These are phyloP conservation scores for Wakefieldia striispora DNA, from an alignment of 768 basidiomycete species.

Conservation along the genomic window DNA sequence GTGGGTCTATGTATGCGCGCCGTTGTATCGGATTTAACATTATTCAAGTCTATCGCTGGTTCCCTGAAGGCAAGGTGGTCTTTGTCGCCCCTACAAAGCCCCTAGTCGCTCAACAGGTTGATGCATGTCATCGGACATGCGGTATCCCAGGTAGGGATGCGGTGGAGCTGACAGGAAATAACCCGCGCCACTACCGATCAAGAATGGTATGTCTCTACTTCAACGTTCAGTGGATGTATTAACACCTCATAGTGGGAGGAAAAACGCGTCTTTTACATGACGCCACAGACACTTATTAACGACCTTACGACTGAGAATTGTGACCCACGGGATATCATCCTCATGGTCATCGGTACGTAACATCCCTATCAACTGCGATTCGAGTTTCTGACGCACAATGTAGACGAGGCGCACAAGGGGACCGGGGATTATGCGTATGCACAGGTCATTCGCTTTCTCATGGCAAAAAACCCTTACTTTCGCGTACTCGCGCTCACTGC, in stretches of 20 bases:
- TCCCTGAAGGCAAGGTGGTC: constrained; percentile 85
- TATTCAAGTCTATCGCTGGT: constrained; percentile 81
- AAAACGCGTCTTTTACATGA: constrained; percentile 92
- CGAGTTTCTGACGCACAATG: constrained; percentile 2
- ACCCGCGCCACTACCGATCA: constrained; percentile 49
- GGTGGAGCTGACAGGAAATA: constrained; percentile 82
- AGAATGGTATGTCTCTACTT: constrained; percentile 50
- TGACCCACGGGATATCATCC: constrained; percentile 76
- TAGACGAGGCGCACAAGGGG: constrained; percentile 94
- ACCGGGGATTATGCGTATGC: constrained; percentile 93
- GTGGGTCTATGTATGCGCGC: constrained; percentile 40
- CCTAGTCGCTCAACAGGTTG: constrained; percentile 91
- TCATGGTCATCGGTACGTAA: constrained; percentile 79
- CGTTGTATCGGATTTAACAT: constrained; percentile 1
- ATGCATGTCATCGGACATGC: constrained; percentile 89
- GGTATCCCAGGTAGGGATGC: constrained; percentile 90
- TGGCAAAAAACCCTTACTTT: constrained; percentile 93
- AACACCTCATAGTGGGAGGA: constrained; percentile 59
- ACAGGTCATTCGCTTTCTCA: constrained; percentile 82
- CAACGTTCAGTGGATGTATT: background rate
- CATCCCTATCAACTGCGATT: background rate
- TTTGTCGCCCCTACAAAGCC: constrained; percentile 98
- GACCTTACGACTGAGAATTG: constrained; percentile 74
- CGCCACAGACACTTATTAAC: constrained; percentile 90
- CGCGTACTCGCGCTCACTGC: constrained; percentile 92